A percentile compares a stretch with the other conserved stretches of the same genome.
Conservation (phyloP, 352 stramenopile genomes). For the Phytophthora sp. region DNA sequence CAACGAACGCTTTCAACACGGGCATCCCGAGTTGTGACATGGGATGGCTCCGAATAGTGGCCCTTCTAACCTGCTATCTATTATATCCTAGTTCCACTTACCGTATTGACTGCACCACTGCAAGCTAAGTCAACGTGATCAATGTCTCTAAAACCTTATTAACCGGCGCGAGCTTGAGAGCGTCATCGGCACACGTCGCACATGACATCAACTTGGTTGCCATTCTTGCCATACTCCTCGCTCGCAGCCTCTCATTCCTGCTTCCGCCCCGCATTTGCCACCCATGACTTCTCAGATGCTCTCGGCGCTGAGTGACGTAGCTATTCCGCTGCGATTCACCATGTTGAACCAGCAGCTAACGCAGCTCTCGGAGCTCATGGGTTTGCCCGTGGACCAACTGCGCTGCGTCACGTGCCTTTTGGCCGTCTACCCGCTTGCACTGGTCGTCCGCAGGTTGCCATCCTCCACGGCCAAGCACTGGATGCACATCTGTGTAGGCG, state of each 20-base stretch:
- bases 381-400: conserved; percentile 66
- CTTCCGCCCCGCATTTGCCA: conserved; percentile 12
- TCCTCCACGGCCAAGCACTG: conserved; percentile 88
- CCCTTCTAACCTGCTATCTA: background rate
- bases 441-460: conserved; percentile 90
- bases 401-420: conserved; percentile 91
- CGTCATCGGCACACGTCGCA: conserved; percentile 29
- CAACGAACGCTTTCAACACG: conserved; percentile 19
- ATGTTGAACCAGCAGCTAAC: conserved; percentile 56
- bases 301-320: conserved; percentile 31
- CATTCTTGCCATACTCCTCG: conserved; percentile 13
- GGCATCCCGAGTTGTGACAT: conserved; percentile 11
- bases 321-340: conserved; percentile 61
- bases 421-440: conserved; percentile 91
- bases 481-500: conserved; percentile 90
- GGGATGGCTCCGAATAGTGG: conserved; percentile 6
- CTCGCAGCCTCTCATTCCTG: conserved; percentile 32
- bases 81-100: background rate
- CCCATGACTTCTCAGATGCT: conserved; percentile 26
- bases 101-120: conserved; percentile 2
- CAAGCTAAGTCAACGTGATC: too few relatives aligned
- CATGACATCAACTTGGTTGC: conserved; percentile 32
- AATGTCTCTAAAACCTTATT: conserved; percentile 5
- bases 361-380: conserved; percentile 37
- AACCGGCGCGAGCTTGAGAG: too few relatives aligned